Percentiles rank a stretch among this genome's conserved stretches.
Evolutionary conservation across 139 green algal genomes (phyloP).

Genomic region (Coelastrella sp.): DNA sequence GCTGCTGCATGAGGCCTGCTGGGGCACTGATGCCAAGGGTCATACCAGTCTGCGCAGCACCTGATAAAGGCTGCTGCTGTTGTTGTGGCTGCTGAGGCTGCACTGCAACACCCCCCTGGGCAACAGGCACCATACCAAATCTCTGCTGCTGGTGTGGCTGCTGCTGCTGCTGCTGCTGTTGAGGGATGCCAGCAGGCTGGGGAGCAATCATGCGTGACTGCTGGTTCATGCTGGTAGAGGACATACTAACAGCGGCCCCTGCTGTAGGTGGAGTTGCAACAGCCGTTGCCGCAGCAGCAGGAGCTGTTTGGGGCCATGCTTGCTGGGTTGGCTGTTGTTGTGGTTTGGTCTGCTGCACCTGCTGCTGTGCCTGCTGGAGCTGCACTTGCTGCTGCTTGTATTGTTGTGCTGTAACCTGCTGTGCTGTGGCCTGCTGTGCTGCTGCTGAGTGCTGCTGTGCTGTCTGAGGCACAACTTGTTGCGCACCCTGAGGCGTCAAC

Average conservation of each 20-base stretch:
- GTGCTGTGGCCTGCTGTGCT: background rate
- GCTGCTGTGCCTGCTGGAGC: constrained; percentile 10
- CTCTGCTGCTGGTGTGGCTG: constrained; percentile 28
- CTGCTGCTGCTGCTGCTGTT: constrained; percentile 39
- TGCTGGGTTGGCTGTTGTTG: constrained; percentile 11
- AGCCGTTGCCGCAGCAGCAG: background rate
- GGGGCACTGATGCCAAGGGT: background rate
- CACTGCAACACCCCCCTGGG: background rate
- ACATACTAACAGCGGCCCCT: background rate
- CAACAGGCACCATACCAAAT: background rate
- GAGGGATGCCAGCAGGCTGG: background rate
- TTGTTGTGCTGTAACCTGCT: background rate
- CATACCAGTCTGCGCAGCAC: background rate
- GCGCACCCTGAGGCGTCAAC: background rate
- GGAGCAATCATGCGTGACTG: background rate
- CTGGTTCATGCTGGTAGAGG: background rate
- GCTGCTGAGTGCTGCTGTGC: constrained; percentile 3
- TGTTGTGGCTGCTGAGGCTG: constrained; percentile 31
- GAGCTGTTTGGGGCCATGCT: background rate
- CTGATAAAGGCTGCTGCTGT: background rate
- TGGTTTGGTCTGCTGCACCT: background rate
- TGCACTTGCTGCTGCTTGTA: constrained; percentile 35
- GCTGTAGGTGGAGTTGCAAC: background rate
- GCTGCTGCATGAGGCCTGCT: constrained; percentile 20
- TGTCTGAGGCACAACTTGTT: background rate